Conservation (phyloP, 139 green algal genomes). For the Pseudopediastrum boryanum region DNA sequence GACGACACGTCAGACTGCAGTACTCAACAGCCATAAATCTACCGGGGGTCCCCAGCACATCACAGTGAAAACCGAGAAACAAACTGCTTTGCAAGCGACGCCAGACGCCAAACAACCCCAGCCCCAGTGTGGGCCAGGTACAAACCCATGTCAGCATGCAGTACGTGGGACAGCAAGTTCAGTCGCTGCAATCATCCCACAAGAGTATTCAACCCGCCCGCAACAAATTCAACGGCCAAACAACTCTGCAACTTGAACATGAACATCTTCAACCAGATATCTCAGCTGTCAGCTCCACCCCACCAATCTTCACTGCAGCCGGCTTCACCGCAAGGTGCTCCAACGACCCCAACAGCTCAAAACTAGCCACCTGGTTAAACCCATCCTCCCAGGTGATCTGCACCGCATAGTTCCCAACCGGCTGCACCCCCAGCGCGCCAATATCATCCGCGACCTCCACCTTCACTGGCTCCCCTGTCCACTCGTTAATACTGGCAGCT, state of each 20-base stretch:
- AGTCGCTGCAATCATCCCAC: too few species aligned
- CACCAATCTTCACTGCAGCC: conserved; percentile 10
- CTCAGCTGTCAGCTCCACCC: conserved; percentile 16
- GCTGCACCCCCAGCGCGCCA: conserved; percentile 65
- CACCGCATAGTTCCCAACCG: conserved; percentile 97
- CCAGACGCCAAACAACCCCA: too few species aligned
- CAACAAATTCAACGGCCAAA: background rate
- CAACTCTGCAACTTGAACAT: background rate
- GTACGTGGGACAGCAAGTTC: too few species aligned
- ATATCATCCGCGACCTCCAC: conserved; percentile 77
- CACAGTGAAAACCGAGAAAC: too few species aligned
- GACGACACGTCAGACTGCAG: too few species aligned
- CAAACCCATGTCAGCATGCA: too few species aligned
- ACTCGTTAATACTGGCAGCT: conserved; percentile 84
- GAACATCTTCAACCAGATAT: background rate
- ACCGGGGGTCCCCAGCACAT: too few species aligned
- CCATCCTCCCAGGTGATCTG: conserved; percentile 87
- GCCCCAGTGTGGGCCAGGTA: too few species aligned
- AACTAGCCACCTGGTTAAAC: conserved; percentile 82
- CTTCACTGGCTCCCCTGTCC: conserved; percentile 71
- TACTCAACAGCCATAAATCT: too few species aligned
- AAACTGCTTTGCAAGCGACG: too few species aligned
- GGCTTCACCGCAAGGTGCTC: background rate
- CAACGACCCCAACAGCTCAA: conserved; percentile 26
- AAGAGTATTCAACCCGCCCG: too few species aligned